A percentile compares a stretch with the other conserved stretches of the same genome.
Conservation (phyloP, 208 protist genomes). For the Trypanosomatidae sp. region DNA sequence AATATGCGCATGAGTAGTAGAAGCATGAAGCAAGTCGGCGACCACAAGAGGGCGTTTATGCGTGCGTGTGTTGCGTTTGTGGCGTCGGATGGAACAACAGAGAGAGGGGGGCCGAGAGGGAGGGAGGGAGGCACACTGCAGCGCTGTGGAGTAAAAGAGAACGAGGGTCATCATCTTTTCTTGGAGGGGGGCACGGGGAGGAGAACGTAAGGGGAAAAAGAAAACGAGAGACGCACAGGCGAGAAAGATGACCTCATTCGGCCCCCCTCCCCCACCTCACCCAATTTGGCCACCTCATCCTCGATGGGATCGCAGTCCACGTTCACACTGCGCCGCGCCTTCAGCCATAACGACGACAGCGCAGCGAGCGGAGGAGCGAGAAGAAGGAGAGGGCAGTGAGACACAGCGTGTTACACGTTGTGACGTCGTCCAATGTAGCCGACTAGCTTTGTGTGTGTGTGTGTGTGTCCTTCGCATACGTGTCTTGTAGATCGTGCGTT, state of each 20-base stretch:
- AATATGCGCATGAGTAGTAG: slow-evolving; percentile 4
- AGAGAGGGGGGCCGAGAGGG: not conserved
- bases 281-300: not conserved
- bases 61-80: not conserved
- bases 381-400: not conserved
- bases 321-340: not conserved
- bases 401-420: not conserved
- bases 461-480: not conserved
- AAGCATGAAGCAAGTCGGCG: not conserved
- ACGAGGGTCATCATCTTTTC: not conserved
- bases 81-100: not conserved
- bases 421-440: not conserved
- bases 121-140: not conserved
- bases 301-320: not conserved
- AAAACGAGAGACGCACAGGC: not conserved
- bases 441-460: not conserved
- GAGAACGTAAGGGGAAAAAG: not conserved
- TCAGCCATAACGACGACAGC: not conserved
- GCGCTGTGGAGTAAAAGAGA: not conserved
- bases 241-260: not conserved
- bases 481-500: not conserved
- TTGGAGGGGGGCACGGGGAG: not conserved
- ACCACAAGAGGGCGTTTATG: not conserved
- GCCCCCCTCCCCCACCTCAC: not conserved
- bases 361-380: not conserved